These are phyloP conservation scores for Pulveroboletus sp. DNA, from an alignment of 768 basidiomycete species.

Conservation along the genomic window DNA sequence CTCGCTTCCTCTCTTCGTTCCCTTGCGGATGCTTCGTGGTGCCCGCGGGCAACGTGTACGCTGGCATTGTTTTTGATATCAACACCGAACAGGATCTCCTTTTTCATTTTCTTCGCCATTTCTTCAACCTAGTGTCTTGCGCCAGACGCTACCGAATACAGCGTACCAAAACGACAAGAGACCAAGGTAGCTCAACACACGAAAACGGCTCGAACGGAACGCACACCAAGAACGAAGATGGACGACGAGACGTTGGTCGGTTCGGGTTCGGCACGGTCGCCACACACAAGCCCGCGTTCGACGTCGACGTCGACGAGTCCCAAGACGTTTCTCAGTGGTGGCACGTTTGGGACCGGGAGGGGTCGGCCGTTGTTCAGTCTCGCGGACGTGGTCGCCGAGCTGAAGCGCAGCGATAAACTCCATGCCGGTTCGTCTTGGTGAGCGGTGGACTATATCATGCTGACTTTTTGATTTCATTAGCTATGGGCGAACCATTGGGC, in stretches of 20 bases:
- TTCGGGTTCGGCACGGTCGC: constrained; percentile 20
- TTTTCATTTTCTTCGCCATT: neutral
- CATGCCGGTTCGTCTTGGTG: constrained; percentile 22
- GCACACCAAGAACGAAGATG: constrained; percentile 6
- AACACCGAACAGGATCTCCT: neutral
- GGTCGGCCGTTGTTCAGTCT: constrained; percentile 39
- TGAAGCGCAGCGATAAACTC: constrained; percentile 36
- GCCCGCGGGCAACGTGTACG: neutral
- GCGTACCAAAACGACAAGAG: neutral
- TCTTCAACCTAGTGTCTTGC: neutral
- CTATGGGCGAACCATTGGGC: constrained; percentile 27
- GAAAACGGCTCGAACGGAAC: neutral
- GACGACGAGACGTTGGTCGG: constrained; percentile 25
- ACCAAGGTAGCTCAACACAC: neutral
- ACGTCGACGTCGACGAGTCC: constrained; percentile 16
- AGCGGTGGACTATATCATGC: neutral
- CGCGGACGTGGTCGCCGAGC: constrained; percentile 41
- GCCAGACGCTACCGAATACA: neutral
- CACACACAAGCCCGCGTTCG: constrained; percentile 19
- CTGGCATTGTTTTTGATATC: constrained; percentile 8
- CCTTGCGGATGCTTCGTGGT: constrained; percentile 15
- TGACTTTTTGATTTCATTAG: constrained; percentile 12
- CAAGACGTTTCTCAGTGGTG: constrained; percentile 3
- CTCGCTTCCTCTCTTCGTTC: neutral
- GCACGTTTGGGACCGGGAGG: constrained; percentile 19